phyloP scores from a whole-genome alignment of 805 yeast species.

The Cyberlindnera sargentensis region DNA sequence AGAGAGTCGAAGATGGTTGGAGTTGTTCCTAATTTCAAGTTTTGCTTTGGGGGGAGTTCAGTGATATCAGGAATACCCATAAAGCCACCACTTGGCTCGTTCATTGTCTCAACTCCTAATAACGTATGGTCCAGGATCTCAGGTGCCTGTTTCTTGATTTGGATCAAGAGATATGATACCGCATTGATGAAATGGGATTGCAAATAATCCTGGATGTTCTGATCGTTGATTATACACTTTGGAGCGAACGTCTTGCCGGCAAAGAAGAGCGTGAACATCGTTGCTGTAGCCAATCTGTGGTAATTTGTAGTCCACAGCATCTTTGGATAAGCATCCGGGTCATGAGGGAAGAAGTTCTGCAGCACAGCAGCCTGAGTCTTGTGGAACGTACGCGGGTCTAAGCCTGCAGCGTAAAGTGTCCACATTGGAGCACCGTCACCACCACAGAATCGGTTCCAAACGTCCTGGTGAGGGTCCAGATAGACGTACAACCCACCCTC shows the following conservation, averaged over 20 bases:
- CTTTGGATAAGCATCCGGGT: slow-evolving; percentile 48
- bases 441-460: slow-evolving; percentile 83
- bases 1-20: slow-evolving; percentile 77
- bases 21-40: slow-evolving; percentile 68
- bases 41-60: slow-evolving; percentile 50
- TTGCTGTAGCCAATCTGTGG: slow-evolving; percentile 61
- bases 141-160: slow-evolving; percentile 35
- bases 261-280: slow-evolving; percentile 83
- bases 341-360: slow-evolving; percentile 47
- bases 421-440: slow-evolving; percentile 94
- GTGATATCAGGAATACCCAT: slow-evolving; percentile 55
- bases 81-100: slow-evolving; percentile 79
- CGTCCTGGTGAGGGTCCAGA: slow-evolving; percentile 90
- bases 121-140: slow-evolving; percentile 41
- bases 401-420: slow-evolving; percentile 86
- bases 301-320: slow-evolving; percentile 95
- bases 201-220: slow-evolving; percentile 70
- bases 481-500: slow-evolving; percentile 74
- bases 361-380: slow-evolving; percentile 74
- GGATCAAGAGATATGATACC: slow-evolving; percentile 37
- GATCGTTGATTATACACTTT: slow-evolving; percentile 58
- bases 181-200: slow-evolving; percentile 58
- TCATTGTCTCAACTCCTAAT: slow-evolving; percentile 76
- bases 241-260: slow-evolving; percentile 77
- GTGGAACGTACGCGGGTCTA: slow-evolving; percentile 68